These are phyloP conservation scores for Monosporascus ibericus DNA, from an alignment of 2,329 filamentous ascomycete species.

Conservation along the genomic window DNA sequence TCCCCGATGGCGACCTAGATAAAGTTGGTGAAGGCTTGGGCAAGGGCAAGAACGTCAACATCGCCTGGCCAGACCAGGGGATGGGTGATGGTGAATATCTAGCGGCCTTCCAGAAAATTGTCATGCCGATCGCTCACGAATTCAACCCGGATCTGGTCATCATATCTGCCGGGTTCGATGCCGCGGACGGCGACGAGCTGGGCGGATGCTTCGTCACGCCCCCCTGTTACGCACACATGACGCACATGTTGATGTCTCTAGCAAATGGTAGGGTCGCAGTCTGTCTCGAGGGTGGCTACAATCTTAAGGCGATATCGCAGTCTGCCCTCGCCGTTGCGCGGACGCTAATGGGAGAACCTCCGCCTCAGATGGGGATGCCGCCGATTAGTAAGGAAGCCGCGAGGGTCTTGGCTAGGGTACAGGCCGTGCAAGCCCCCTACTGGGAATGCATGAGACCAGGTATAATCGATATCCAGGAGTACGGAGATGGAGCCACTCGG, in stretches of 20 bases:
- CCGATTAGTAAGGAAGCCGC: constrained; percentile 53
- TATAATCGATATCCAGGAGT: constrained; percentile 46
- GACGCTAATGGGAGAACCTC: constrained; percentile 93
- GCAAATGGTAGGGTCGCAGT: constrained; percentile 86
- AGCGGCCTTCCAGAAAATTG: constrained; percentile 88
- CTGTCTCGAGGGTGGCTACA: constrained; percentile 94
- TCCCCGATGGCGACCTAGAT: constrained; percentile 55
- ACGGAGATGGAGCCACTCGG: constrained; percentile 52
- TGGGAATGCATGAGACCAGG: constrained; percentile 85
- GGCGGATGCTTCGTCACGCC: constrained; percentile 91
- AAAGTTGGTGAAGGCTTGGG: constrained; percentile 51
- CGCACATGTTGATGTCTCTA: constrained; percentile 96
- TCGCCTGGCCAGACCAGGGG: constrained; percentile 61
- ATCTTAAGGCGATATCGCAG: constrained; percentile 83
- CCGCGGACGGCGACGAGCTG: constrained; percentile 85
- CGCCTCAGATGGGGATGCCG: constrained; percentile 53
- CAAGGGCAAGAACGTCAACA: constrained; percentile 59
- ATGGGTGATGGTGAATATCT: constrained; percentile 98
- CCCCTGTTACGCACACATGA: constrained; percentile 94
- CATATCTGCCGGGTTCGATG: constrained; percentile 92
- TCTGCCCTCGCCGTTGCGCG: constrained; percentile 87
- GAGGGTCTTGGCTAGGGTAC: constrained; percentile 51
- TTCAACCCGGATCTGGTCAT: constrained; percentile 94
- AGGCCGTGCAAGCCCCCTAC: constrained; percentile 59
- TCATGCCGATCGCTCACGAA: constrained; percentile 93